These are phyloP conservation scores for Russula sp. DNA, from an alignment of 768 basidiomycete genomes.

Conservation along the genomic window DNA sequence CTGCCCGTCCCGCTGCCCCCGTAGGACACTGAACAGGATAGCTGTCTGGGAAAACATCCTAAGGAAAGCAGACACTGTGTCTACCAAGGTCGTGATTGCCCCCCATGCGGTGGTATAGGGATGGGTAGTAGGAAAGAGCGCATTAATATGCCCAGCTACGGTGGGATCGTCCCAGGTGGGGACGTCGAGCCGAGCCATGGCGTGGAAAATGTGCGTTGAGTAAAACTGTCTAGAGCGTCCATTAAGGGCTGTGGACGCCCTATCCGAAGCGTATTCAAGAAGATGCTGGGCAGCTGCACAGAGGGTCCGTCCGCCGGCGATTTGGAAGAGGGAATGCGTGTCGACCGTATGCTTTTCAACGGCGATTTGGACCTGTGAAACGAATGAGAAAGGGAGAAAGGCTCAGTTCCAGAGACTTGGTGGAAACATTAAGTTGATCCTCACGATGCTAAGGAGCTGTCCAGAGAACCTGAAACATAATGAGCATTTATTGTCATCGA, in stretches of 20 bases:
- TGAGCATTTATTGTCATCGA: background rate
- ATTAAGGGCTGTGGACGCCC: slow-evolving; percentile 45
- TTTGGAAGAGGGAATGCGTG: slow-evolving; percentile 7
- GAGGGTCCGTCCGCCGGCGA: slow-evolving; percentile 44
- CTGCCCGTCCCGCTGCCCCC: slow-evolving; percentile 56
- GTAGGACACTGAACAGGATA: slow-evolving; percentile 53
- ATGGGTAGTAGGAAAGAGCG: slow-evolving; percentile 36
- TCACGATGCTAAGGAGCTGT: slow-evolving; percentile 17
- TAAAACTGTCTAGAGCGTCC: slow-evolving; percentile 57
- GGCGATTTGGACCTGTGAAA: slow-evolving; percentile 12
- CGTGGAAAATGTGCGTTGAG: slow-evolving; percentile 55
- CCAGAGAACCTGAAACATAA: slow-evolving; percentile 11
- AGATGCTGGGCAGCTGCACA: slow-evolving; percentile 45
- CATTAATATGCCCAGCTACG: slow-evolving; percentile 58
- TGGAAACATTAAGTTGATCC: slow-evolving; percentile 21
- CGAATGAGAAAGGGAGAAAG: background rate
- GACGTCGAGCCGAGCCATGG: slow-evolving; percentile 66
- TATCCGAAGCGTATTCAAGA: slow-evolving; percentile 35
- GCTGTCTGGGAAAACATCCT: slow-evolving; percentile 53
- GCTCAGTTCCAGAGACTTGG: background rate
- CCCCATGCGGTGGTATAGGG: slow-evolving; percentile 51
- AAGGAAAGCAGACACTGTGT: slow-evolving; percentile 39
- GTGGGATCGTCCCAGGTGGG: slow-evolving; percentile 68
- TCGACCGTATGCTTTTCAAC: slow-evolving; percentile 19
- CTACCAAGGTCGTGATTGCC: slow-evolving; percentile 42